Conservation (phyloP, 140 eudicot species). For the Anethum foeniculum region DNA sequence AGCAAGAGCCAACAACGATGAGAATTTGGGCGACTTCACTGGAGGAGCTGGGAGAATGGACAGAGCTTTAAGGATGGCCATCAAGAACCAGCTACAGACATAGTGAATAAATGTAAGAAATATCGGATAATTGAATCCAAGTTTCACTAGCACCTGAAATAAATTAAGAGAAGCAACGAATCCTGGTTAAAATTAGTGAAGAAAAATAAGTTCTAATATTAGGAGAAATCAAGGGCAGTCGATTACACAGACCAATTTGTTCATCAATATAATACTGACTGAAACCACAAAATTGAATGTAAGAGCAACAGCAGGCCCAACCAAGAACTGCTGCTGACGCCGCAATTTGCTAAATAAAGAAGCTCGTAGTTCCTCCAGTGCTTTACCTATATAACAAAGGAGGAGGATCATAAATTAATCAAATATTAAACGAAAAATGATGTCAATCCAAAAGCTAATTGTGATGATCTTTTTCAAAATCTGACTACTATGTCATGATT, state of each 20-base stretch:
- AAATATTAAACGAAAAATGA: neutral
- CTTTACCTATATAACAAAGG: constrained; percentile 49
- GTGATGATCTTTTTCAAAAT: neutral
- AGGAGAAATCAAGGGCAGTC: constrained; percentile 2
- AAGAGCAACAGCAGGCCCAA: constrained; percentile 86
- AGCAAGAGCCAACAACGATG: constrained; percentile 68
- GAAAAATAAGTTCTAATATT: neutral
- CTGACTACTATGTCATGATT: neutral
- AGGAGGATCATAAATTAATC: neutral
- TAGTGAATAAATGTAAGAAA: constrained; percentile 89
- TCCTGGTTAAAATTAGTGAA: constrained; percentile 5
- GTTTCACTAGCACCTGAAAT: constrained; percentile 76
- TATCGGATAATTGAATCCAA: constrained; percentile 92
- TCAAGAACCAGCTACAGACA: constrained; percentile 80
- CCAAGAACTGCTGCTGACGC: constrained; percentile 71
- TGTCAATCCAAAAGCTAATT: neutral
- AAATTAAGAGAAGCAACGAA: neutral
- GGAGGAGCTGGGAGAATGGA: constrained; percentile 79
- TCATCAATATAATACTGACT: constrained; percentile 86
- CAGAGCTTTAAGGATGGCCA: constrained; percentile 69
- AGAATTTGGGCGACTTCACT: constrained; percentile 68
- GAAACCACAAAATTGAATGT: constrained; percentile 85
- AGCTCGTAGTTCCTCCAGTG: constrained; percentile 82
- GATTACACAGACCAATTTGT: constrained; percentile 62
- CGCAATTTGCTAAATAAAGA: constrained; percentile 63